Base-by-base conservation (phyloP, 2,329 filamentous ascomycete genomes). In the Aspergillus costaricaensis region DNA sequence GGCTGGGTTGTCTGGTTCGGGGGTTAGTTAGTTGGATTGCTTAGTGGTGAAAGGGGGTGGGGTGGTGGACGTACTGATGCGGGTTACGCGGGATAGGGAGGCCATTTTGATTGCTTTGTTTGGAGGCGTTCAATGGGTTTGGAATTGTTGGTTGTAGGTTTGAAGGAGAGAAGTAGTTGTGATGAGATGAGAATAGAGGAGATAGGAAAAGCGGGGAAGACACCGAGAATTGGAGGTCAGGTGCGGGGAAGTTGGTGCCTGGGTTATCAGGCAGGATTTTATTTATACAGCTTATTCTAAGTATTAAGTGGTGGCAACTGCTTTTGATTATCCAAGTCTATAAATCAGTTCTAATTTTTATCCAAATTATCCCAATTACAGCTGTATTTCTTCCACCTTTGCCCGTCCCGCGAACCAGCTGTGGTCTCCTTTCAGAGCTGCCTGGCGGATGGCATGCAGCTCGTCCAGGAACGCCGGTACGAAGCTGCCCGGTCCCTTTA, bases 391-490 rank as follows among this genome's bases (percentile, higher is more conserved):
- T 9, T 70, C 67, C 47, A 79, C 67, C 66, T 76, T 76, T 6
- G 75, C 76, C n/a, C 74, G 70, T 9, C 72, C 71, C 1, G 56
- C 61, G 59, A 77, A 70, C 73, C 74, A 77, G 55, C 72, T 71
- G 36, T 72, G 64, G 15, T 75, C 72, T 4, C 71, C 72, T 36
- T 70, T 68, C 17, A 66, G 54, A 12, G 74, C 72, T 2, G 71
- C 72, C 36, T 72, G 72, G n/a, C 71, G 74, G 58, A 79, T 76
- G 9, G 70, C 69, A 36, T 82, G 85, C 54, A 89, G 72, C 72
- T 85, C 90, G 68, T 98, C 94, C 44, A 97, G 79, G 70, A 97
- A 93, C 0, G 88, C 88, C 0, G 92, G 89, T 12, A 96, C 87
- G 79, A 97, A 97, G 0, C 88, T 91, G 0, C 94, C 94, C 0